Evolutionary conservation across 495 filamentous ascomycete genomes (phyloP).

Genomic region (Penicillium desertorum): DNA sequence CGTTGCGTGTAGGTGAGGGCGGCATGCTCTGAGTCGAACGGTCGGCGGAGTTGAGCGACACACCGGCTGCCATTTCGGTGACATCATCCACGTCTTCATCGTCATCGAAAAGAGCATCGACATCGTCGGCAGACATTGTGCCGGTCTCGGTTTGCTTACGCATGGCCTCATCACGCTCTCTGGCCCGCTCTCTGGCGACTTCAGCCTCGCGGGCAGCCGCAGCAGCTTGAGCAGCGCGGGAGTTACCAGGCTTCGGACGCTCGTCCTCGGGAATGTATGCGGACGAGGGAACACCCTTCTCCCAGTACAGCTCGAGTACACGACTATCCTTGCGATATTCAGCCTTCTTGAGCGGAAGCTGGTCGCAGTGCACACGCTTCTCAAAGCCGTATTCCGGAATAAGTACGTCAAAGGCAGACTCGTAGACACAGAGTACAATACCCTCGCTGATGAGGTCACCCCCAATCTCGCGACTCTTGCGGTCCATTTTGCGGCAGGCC

Average conservation of each 20-base stretch:
- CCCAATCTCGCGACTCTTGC: constrained; percentile 75
- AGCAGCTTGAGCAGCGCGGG: constrained; percentile 65
- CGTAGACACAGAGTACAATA: constrained; percentile 95
- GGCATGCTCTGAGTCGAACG: constrained; percentile 95
- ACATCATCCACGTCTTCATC: constrained; percentile 89
- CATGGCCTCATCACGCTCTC: constrained; percentile 82
- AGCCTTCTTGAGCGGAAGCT: constrained; percentile 96
- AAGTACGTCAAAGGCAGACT: constrained; percentile 96
- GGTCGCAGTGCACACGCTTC: constrained; percentile 98
- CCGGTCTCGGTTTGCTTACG: constrained; percentile 91
- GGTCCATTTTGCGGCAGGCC: constrained; percentile 91
- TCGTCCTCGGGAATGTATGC: constrained; percentile 97
- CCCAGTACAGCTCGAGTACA: constrained; percentile 95
- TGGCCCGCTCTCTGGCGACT: constrained; percentile 71
- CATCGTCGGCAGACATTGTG: constrained; percentile 84
- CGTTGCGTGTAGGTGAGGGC: constrained; percentile 81
- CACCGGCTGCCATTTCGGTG: constrained; percentile 79
- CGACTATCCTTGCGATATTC: constrained; percentile 95
- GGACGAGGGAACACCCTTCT: constrained; percentile 96
- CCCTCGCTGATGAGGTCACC: constrained; percentile 96
- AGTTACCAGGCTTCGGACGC: constrained; percentile 70
- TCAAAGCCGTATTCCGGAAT: constrained; percentile 99
- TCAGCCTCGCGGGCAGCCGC: constrained; percentile 77
- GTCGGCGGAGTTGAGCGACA: constrained; percentile 71
- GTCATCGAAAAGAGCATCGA: constrained; percentile 87